Evolutionary conservation across 257 asterid species (phyloP), one percentile per base, ranked within the genome.

Genomic region (Solanum medicagineum): DNA sequence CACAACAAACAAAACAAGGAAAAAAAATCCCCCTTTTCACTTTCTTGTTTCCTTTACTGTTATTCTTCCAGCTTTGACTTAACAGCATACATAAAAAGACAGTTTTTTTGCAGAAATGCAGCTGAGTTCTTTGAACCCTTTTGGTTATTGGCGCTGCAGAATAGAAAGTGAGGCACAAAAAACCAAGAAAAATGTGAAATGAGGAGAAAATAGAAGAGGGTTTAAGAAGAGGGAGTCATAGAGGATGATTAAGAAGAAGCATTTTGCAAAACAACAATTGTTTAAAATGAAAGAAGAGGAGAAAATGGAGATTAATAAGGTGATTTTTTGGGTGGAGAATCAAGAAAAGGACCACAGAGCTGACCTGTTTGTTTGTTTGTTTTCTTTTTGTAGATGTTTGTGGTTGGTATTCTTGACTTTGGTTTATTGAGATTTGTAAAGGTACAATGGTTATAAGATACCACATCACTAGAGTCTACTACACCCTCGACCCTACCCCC

Each of bases 331-430:
- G 63, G 1, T 79, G 83, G 26, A 17, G 65, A 65, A 85, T 79
- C 65, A 51, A 17, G 49, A 29, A 65, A 85, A 83, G 89, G 86
- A 89, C 85, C 86, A 86, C 86, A 91, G 84, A 90, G 80, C 93
- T 90, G 93, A 93, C 94, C 93, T 85, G 88, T 87, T 88, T 85
- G 85, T 71, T 84, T 87, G 81, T 86, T 85, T 90, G 90, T 86
- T 89, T 83, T 89, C 42, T 87, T 65, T 88, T 54, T 84, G 86
- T 81, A 14, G 59, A 47, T 74, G 59, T 47, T 24, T 47, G 81
- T 88, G 91, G 53, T 85, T 83, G 81, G 87, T 83, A 84, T 87
- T 90, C 89, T 91, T 89, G 89, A 91, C 88, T 88, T 86, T 87
- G 84, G 82, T 53, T 79, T 53, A 5, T 16, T 16, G 63, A 79